These are phyloP conservation scores for Ceratobasidium sp. DNA, from an alignment of 1,284 basidiomycete genomes.

Conservation along the genomic window DNA sequence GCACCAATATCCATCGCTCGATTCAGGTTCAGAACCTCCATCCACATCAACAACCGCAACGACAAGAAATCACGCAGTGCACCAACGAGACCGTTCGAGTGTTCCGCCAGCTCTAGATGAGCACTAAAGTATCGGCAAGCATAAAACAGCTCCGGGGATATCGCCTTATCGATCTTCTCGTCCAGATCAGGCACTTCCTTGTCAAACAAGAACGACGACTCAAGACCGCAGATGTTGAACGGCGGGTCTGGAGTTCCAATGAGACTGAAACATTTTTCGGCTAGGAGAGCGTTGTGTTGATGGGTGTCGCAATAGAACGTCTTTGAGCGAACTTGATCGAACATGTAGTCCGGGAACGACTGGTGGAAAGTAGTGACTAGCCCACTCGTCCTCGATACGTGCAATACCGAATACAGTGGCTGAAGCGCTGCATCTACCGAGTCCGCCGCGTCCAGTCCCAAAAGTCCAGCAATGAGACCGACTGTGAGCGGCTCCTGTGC, in stretches of 20 bases:
- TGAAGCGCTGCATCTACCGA: not conserved
- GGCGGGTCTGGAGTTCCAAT: not conserved
- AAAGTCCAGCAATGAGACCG: not conserved
- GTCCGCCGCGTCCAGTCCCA: not conserved
- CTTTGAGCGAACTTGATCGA: not conserved
- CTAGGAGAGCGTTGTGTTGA: not conserved
- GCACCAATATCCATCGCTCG: not conserved
- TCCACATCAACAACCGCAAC: constrained; percentile 20
- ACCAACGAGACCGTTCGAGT: not conserved
- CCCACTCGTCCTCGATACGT: not conserved
- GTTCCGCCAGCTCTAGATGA: not conserved
- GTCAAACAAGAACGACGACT: constrained; percentile 7
- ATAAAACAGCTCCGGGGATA: not conserved
- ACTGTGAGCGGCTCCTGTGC: not conserved
- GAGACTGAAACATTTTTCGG: not conserved
- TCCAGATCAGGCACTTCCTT: not conserved
- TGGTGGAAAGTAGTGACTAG: not conserved
- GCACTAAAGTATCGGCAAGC: constrained; percentile 23
- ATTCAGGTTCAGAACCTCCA: constrained; percentile 28
- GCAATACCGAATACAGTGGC: not conserved
- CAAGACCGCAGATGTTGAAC: constrained; percentile 31
- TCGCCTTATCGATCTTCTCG: not conserved
- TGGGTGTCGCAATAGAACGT: constrained; percentile 13
- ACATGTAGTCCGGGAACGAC: constrained; percentile 28
- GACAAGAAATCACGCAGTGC: not conserved